These are phyloP conservation scores for Aspergillus steynii DNA, from an alignment of 495 filamentous ascomycete species.

Conservation along the genomic window DNA sequence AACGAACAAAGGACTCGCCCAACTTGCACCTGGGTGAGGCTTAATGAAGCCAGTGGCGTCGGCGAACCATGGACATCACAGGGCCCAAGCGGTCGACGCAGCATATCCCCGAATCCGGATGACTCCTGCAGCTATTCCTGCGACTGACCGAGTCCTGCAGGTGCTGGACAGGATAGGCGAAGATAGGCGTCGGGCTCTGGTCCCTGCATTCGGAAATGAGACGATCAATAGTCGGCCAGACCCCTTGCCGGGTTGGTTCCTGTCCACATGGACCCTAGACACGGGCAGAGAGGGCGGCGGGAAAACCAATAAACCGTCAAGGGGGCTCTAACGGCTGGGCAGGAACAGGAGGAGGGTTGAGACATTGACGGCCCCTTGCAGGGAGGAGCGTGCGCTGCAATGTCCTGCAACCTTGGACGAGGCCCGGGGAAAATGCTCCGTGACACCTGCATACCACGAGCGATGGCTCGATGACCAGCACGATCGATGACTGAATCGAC, in stretches of 20 bases:
- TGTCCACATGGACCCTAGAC: slow-evolving; percentile 9
- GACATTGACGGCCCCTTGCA: slow-evolving; percentile 15
- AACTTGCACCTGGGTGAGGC: too few species aligned
- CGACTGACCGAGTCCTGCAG: background rate
- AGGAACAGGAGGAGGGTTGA: background rate
- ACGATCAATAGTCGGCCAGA: slow-evolving; percentile 1
- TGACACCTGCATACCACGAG: slow-evolving; percentile 20
- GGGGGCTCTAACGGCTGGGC: background rate
- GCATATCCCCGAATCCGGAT: background rate
- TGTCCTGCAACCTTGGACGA: slow-evolving; percentile 13
- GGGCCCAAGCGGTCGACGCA: background rate
- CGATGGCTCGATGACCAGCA: background rate
- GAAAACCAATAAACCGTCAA: background rate
- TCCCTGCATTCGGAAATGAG: slow-evolving; percentile 21
- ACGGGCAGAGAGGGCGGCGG: background rate
- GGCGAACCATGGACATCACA: background rate
- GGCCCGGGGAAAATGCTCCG: background rate
- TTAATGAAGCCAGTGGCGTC: background rate
- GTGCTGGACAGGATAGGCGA: background rate
- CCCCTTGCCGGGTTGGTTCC: slow-evolving; percentile 15
- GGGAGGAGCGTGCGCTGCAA: slow-evolving; percentile 12
- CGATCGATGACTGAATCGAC: background rate
- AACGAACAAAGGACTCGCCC: background rate
- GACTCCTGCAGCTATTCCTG: background rate
- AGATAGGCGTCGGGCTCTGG: background rate